Evolutionary conservation across 306 rosid species (phyloP).

Genomic region (Trifolium fragiferum): DNA sequence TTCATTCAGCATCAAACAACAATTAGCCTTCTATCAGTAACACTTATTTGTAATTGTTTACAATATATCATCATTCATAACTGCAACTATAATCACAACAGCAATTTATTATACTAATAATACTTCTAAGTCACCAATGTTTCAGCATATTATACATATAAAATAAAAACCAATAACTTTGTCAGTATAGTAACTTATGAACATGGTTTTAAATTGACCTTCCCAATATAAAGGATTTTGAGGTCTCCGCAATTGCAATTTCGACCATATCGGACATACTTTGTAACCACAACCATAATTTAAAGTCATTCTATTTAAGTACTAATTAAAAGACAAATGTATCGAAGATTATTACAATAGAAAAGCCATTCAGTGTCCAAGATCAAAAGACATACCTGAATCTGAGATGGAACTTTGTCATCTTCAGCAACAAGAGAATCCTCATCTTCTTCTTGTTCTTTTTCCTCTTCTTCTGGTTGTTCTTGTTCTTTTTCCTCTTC

Average conservation of each 20-base stretch:
- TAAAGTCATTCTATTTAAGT: background rate
- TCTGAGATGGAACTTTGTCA: constrained; percentile 18
- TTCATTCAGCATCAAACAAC: constrained; percentile 1
- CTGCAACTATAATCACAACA: background rate
- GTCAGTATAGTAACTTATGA: too few species aligned
- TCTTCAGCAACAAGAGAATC: constrained; percentile 9
- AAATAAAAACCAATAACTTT: too few species aligned
- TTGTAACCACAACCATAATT: background rate
- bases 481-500: constrained; percentile 3
- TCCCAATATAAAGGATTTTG: background rate
- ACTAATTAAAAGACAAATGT: background rate
- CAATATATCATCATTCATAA: background rate
- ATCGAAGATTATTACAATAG: background rate
- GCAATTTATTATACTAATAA: background rate
- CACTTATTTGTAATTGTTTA: background rate
- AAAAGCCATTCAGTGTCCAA: background rate
- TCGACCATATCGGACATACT: background rate
- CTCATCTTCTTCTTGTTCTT: background rate
- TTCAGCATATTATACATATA: background rate
- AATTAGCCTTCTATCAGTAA: background rate
- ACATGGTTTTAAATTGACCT: too few species aligned
- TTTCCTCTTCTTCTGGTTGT: background rate
- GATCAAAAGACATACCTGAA: constrained; percentile 15
- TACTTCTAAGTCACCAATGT: too few species aligned
- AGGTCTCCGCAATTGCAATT: background rate